Conservation (phyloP, 1,284 basidiomycete genomes). For the Coniferiporia weirii region DNA sequence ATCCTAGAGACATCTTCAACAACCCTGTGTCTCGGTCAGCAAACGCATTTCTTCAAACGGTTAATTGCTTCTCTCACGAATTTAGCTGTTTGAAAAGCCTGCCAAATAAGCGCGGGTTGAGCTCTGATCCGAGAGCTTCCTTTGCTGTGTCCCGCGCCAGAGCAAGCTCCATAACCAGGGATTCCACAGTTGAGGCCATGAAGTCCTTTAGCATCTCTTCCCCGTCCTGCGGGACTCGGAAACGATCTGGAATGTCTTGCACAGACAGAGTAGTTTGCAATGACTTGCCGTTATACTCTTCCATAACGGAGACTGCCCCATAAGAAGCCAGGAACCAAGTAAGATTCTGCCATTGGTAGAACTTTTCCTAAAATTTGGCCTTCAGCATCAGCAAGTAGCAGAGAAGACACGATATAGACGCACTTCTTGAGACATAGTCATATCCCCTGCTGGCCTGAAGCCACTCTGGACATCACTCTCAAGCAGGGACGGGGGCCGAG, state of each 20-base stretch:
- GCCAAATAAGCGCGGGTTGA: constrained; percentile 64
- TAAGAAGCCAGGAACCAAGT: constrained; percentile 77
- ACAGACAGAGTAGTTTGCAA: constrained; percentile 54
- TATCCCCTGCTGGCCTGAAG: constrained; percentile 26
- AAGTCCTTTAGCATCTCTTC: constrained; percentile 55
- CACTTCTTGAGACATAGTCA: constrained; percentile 38
- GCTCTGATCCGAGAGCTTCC: constrained; percentile 76
- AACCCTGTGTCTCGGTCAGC: constrained; percentile 32
- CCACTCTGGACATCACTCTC: constrained; percentile 17
- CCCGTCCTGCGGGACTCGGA: constrained; percentile 59
- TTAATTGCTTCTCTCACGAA: constrained; percentile 44
- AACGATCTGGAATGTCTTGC: constrained; percentile 62
- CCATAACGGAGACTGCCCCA: constrained; percentile 61
- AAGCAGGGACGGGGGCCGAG: constrained; percentile 6
- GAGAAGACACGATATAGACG: neutral
- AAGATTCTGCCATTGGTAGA: constrained; percentile 84
- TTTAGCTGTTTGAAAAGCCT: constrained; percentile 68
- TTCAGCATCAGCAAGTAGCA: neutral
- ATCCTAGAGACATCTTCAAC: constrained; percentile 38
- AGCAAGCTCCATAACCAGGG: constrained; percentile 58
- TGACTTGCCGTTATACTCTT: constrained; percentile 41
- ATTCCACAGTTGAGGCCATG: constrained; percentile 64
- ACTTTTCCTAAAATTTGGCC: constrained; percentile 51
- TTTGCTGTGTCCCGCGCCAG: constrained; percentile 70
- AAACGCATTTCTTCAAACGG: neutral